These are phyloP conservation scores for Calonectria naviculata DNA, from an alignment of 2,329 filamentous ascomycete species.

Conservation along the genomic window DNA sequence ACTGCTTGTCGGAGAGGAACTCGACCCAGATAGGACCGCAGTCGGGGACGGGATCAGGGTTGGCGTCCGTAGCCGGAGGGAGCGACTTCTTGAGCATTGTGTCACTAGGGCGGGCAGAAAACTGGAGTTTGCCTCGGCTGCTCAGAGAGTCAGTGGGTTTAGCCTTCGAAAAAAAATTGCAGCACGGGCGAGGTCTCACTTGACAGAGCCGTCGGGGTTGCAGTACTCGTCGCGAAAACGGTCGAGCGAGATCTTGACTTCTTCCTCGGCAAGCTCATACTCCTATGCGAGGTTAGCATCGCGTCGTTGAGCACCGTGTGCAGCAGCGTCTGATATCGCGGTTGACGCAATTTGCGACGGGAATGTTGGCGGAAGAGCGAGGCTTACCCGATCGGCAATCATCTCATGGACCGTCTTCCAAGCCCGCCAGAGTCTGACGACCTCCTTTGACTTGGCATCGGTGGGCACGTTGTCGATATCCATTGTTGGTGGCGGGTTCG, in stretches of 20 bases:
- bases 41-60: constrained; percentile 77
- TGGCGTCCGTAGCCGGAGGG: constrained; percentile 73
- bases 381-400: constrained; percentile 85
- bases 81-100: constrained; percentile 89
- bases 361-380: constrained; percentile 10
- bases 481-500: constrained; percentile 42
- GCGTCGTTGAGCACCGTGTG: not conserved
- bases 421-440: constrained; percentile 87
- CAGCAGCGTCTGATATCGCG: constrained; percentile 2
- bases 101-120: constrained; percentile 86
- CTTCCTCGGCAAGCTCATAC: constrained; percentile 90
- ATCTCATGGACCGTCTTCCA: constrained; percentile 96
- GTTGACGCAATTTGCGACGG: constrained; percentile 16
- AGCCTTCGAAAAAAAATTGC: constrained; percentile 3
- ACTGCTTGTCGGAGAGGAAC: constrained; percentile 82
- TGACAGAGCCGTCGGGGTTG: constrained; percentile 77
- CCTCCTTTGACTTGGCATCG: constrained; percentile 62
- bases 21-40: constrained; percentile 94
- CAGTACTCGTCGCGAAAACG: constrained; percentile 81
- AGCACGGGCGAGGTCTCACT: constrained; percentile 64
- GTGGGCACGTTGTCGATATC: constrained; percentile 56
- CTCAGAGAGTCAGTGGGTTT: constrained; percentile 12
- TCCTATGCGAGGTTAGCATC: constrained; percentile 67
- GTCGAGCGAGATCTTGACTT: constrained; percentile 88
- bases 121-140: constrained; percentile 86